Conservation (phyloP, 1,284 basidiomycete species). For the Apiotrichum montevideense region DNA sequence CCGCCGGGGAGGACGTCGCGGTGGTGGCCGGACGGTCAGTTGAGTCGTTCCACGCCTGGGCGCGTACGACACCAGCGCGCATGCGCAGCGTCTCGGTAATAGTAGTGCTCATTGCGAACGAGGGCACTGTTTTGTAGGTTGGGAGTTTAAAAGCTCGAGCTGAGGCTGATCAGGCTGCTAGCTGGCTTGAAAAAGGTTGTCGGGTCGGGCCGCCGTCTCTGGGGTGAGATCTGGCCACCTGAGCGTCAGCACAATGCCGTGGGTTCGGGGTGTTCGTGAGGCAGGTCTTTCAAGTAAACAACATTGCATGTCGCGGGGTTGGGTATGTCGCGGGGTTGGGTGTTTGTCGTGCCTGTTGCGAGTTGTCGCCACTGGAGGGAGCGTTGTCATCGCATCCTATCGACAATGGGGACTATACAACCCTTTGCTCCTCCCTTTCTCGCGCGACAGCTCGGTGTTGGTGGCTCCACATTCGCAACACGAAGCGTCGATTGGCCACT, state of each 20-base stretch:
- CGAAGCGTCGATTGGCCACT: too few relatives aligned
- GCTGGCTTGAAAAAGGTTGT: constrained; percentile 2
- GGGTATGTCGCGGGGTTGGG: too few relatives aligned
- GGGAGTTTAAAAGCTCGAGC: not conserved
- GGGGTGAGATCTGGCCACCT: constrained; percentile 26
- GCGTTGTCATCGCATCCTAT: too few relatives aligned
- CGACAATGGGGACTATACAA: too few relatives aligned
- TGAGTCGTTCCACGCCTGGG: constrained; percentile 12
- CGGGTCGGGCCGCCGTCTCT: constrained; percentile 29
- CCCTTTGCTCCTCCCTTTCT: too few relatives aligned
- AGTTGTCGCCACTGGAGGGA: too few relatives aligned
- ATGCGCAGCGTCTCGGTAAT: constrained; percentile 15
- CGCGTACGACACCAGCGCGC: constrained; percentile 11
- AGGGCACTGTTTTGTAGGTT: not conserved
- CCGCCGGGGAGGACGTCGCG: constrained; percentile 11
- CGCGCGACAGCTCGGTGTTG: too few relatives aligned
- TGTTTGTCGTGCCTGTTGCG: too few relatives aligned
- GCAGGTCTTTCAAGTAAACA: too few relatives aligned
- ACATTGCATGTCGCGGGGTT: too few relatives aligned
- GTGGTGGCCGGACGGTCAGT: not conserved
- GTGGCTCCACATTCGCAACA: too few relatives aligned
- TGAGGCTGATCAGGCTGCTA: not conserved
- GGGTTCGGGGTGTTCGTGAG: too few relatives aligned
- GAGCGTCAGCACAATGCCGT: not conserved
- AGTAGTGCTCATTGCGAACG: constrained; percentile 18